These are phyloP conservation scores for Hypericum perforatum DNA, from an alignment of 345 rosid genomes.

Conservation along the genomic window DNA sequence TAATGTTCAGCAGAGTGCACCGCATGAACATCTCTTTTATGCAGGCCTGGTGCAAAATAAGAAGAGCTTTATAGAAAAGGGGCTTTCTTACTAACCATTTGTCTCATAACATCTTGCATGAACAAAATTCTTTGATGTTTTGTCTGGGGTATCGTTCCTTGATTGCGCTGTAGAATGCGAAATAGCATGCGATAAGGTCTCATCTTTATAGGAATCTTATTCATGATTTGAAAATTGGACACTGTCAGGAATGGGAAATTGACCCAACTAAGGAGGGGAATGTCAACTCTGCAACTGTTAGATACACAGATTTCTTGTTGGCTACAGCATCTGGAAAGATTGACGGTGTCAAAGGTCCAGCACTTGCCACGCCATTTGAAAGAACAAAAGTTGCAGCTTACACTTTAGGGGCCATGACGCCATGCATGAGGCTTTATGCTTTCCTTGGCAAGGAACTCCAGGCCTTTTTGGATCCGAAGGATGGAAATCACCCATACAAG, in stretches of 20 bases:
- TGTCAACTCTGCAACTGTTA: constrained; percentile 56
- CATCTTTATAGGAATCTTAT: background rate
- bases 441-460: constrained; percentile 65
- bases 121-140: too few relatives aligned
- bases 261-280: constrained; percentile 45
- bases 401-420: constrained; percentile 90
- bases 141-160: too few relatives aligned
- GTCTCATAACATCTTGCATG: too few relatives aligned
- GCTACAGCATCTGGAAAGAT: constrained; percentile 96
- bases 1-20: too few relatives aligned
- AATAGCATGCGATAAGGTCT: too few relatives aligned
- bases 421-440: constrained; percentile 92
- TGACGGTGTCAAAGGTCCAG: constrained; percentile 86
- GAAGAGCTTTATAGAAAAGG: too few relatives aligned
- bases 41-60: too few relatives aligned
- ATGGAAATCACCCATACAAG: constrained; percentile 55
- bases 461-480: constrained; percentile 37
- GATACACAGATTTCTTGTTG: constrained; percentile 74
- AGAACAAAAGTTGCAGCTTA: constrained; percentile 96
- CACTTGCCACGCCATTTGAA: constrained; percentile 95
- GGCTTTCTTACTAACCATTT: too few relatives aligned
- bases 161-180: too few relatives aligned
- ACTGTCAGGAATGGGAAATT: constrained; percentile 73
- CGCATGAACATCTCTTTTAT: too few relatives aligned
- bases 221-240: constrained; percentile 17